Base-by-base conservation (phyloP, 805 yeast genomes). In the Scheffersomyces coipomensis region DNA sequence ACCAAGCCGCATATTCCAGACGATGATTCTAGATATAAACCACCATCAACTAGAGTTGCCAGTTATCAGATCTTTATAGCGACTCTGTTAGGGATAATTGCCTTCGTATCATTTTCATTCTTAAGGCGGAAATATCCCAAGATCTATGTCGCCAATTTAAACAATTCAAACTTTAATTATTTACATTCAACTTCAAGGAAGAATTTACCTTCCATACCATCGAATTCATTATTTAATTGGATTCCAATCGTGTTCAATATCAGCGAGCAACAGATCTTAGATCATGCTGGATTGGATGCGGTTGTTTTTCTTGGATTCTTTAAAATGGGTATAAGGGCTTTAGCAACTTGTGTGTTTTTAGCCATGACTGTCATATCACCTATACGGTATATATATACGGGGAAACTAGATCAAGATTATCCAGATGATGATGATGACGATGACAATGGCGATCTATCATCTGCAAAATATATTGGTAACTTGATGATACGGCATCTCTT, bases 211-310 rank as follows among this genome's bases (percentile, higher is more conserved):
- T 53, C 60, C 23, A 66, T 87, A 15, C 81, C 86, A 5, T 48
- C 66, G 33, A 59, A 58, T 27, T 72, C 87, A 2, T 56, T 85
- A 10, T 84, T 89, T 51, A 89, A 90, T 2, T 91, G 98, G 97
- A 71, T 90, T 7, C 76, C 81, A 0, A 76, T 80, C 0, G 64
- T 91, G 11, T 77, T 76, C 55, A 60, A 61, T 10, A 80, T 90
- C 15, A 69, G 74, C 19, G 98, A 91, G 49, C 71, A 76, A 12
- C 89, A 88, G 42, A 76, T 93, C 2, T 71, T 91, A 36, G 91
- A 88, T 44, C 84, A 83, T 53, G 96, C 97, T 2, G 99, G 99
- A 0, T 64, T 91, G 32, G 99, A 91, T 64, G 97, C 97, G 0
- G 89, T 78, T 63, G 98, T 93, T 34, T 91, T 87, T 54, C 64